A percentile compares a stretch with the other conserved stretches of the same genome.
Evolutionary conservation across 495 filamentous ascomycete genomes (phyloP).

Genomic region (Tuber brumale): DNA sequence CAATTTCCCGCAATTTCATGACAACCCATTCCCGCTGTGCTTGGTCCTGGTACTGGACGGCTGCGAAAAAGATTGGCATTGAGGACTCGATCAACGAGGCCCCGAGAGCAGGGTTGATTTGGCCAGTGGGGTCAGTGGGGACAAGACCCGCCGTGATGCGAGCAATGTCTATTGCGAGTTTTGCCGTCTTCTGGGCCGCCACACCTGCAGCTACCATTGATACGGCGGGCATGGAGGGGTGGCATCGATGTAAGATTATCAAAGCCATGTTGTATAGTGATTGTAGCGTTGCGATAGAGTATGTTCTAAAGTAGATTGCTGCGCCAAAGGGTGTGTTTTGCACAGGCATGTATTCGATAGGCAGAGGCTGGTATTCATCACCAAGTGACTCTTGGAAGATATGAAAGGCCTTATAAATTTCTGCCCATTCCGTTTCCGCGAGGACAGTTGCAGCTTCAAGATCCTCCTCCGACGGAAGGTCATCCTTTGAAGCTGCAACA

Average conservation of each 20-base stretch:
- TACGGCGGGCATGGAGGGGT: slow-evolving; percentile 86
- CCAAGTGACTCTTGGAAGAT: slow-evolving; percentile 61
- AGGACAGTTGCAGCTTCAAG: slow-evolving; percentile 58
- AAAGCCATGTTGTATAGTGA: slow-evolving; percentile 73
- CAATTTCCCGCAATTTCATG: slow-evolving; percentile 63
- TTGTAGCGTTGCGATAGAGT: slow-evolving; percentile 78
- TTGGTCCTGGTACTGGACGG: slow-evolving; percentile 66
- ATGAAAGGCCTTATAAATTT: slow-evolving; percentile 64
- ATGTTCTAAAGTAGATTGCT: slow-evolving; percentile 74
- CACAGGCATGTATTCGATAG: slow-evolving; percentile 59
- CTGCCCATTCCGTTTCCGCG: slow-evolving; percentile 73
- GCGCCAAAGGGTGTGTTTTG: slow-evolving; percentile 69
- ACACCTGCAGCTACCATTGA: slow-evolving; percentile 76
- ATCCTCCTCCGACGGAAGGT: slow-evolving; percentile 46
- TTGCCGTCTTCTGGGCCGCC: slow-evolving; percentile 60
- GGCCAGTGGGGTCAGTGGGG: slow-evolving; percentile 53
- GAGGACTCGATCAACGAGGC: slow-evolving; percentile 72
- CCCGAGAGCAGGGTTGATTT: slow-evolving; percentile 71
- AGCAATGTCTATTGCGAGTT: slow-evolving; percentile 67
- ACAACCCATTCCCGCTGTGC: slow-evolving; percentile 71
- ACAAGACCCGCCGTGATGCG: slow-evolving; percentile 73
- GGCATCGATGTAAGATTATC: slow-evolving; percentile 68
- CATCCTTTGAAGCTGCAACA: slow-evolving; percentile 42
- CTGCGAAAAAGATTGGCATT: slow-evolving; percentile 78
- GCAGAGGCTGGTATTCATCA: slow-evolving; percentile 68